Percentiles rank a stretch among this genome's conserved stretches.
These are phyloP conservation scores for Detonula confervacea DNA, from an alignment of 352 stramenopile genomes.

Conservation along the genomic window DNA sequence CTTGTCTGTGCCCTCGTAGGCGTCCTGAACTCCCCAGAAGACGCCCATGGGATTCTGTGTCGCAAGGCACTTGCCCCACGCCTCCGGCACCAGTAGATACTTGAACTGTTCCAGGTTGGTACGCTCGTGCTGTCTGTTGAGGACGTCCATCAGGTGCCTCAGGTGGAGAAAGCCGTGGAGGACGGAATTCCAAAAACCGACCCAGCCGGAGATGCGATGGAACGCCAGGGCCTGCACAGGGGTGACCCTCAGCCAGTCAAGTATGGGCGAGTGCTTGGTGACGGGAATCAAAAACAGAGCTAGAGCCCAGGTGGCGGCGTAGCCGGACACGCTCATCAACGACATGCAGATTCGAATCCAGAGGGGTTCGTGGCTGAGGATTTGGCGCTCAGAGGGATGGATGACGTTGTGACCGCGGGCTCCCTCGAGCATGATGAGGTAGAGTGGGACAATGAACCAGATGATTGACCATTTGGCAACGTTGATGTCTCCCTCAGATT, in stretches of 20 bases:
- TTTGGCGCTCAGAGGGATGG: background rate
- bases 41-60: background rate
- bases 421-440: background rate
- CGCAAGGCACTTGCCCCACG: background rate
- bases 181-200: slow-evolving; percentile 5
- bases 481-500: background rate
- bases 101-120: background rate
- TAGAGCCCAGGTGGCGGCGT: slow-evolving; percentile 18
- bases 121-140: background rate
- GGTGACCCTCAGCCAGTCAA: slow-evolving; percentile 10
- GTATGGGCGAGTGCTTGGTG: slow-evolving; percentile 34
- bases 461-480: background rate
- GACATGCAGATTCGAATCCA: background rate
- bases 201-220: slow-evolving; percentile 33
- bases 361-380: background rate
- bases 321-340: slow-evolving; percentile 2
- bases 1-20: slow-evolving; percentile 1
- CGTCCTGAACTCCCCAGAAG: background rate
- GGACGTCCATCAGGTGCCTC: slow-evolving; percentile 20
- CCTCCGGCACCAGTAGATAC: background rate
- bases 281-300: slow-evolving; percentile 43
- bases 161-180: slow-evolving; percentile 31
- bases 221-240: slow-evolving; percentile 28
- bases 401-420: background rate
- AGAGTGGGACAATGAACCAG: background rate